Evolutionary conservation across 106 monocot genomes (phyloP), one percentile per base, ranked within the genome.

Genomic region (Xerophyta viscosa): DNA sequence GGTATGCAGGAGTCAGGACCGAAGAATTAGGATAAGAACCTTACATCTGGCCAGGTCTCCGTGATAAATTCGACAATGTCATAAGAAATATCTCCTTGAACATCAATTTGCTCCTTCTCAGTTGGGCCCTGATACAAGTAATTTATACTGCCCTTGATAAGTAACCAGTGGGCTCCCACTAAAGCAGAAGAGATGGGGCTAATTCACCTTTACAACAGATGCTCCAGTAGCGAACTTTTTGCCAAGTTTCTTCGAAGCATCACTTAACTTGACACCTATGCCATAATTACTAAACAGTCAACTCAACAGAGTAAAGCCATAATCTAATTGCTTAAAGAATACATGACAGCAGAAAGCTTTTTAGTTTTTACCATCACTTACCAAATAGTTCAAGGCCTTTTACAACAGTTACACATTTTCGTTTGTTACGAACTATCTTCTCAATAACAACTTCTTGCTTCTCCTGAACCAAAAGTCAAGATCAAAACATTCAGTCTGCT

Each of bases 101-200:
- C 96, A 77, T 98, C 96, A 69, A 98, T 98, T 67, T 89, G 96
- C 50, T 98, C 96, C 48, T 98, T 98, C 58, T 98, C 96, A 61
- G 89, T 98, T 59, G 89, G 96, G 29, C 96, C 96, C 96, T 96
- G 66, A 8, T 82, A 61, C 48, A 31, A 75, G 24, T 29, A 14
- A 41, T 33, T 29, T 17, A 69, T 39, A 51, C 23, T 24, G 24
- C 26, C 2, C 1, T 8, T 6, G 15, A 21, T 22, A 22, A 48
- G 20, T 23, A 25, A 27, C 0, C 50, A 23, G 23, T 13, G 15
- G 39, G 10, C 1, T 39, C 39, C 39, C 10, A 10, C 10, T 12
- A 39, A 39, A 11, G 13, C 10, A 10, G 2, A 3, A 15, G 2
- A 39, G 6, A 0, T 22, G 18, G 23, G 0, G 3, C 21, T 12